Conservation (phyloP, 257 asterid species). For the Henckelia pumila region DNA sequence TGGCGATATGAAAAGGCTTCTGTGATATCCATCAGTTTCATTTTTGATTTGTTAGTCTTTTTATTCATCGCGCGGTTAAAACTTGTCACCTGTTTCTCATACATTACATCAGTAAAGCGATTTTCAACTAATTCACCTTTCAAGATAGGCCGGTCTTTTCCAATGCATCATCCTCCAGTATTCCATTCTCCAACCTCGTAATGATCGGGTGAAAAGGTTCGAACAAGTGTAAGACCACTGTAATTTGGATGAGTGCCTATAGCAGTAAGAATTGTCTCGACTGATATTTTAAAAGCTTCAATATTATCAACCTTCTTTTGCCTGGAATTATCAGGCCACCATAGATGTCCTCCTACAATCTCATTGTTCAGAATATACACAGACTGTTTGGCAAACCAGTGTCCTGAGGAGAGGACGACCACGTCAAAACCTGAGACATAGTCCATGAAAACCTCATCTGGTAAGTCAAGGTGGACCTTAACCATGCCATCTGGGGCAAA, state of each 20-base stretch:
- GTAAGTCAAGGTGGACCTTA: slow-evolving; percentile 80
- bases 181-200: slow-evolving; percentile 94
- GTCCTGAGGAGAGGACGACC: slow-evolving; percentile 92
- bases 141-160: slow-evolving; percentile 59
- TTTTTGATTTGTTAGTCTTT: slow-evolving; percentile 56
- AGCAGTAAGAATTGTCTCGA: slow-evolving; percentile 73
- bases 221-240: slow-evolving; percentile 79
- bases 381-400: slow-evolving; percentile 93
- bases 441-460: slow-evolving; percentile 83
- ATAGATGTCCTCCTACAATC: slow-evolving; percentile 87
- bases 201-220: slow-evolving; percentile 89
- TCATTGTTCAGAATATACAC: slow-evolving; percentile 75
- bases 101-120: slow-evolving; percentile 73
- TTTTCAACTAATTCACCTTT: slow-evolving; percentile 62
- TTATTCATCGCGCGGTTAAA: slow-evolving; percentile 57
- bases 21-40: slow-evolving; percentile 79
- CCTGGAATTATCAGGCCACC: slow-evolving; percentile 81
- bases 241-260: slow-evolving; percentile 70
- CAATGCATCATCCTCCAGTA: slow-evolving; percentile 95
- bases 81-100: slow-evolving; percentile 72
- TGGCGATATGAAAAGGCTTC: slow-evolving; percentile 65
- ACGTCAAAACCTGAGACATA: slow-evolving; percentile 58
- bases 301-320: slow-evolving; percentile 53
- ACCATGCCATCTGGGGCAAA: slow-evolving; percentile 70
- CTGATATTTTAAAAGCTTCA: slow-evolving; percentile 81